phyloP scores from a whole-genome alignment of 176 grass and related monocot species.

The Oryza brachyantha region DNA sequence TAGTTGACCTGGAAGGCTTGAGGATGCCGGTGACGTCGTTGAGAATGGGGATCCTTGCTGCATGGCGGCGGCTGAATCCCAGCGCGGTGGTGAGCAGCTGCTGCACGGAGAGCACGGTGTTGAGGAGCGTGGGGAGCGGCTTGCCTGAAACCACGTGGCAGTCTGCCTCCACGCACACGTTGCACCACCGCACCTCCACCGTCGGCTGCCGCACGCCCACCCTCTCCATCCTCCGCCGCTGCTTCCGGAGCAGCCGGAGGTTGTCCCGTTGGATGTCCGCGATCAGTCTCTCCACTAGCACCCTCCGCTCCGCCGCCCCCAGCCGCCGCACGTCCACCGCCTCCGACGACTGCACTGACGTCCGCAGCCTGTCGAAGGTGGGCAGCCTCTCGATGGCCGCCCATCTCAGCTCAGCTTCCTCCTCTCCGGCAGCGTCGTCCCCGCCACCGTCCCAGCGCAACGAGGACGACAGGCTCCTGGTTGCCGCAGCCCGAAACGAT shows the following conservation, averaged over 20 bases:
- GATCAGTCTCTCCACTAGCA: constrained; percentile 61
- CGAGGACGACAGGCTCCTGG: too few species aligned
- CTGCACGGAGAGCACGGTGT: constrained; percentile 16
- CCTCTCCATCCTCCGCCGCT: constrained; percentile 66
- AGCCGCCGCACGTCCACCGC: constrained; percentile 52
- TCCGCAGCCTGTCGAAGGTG: constrained; percentile 50
- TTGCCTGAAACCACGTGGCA: constrained; percentile 58
- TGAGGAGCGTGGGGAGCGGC: constrained; percentile 56
- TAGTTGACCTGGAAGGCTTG: constrained; percentile 34
- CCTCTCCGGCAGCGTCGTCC: too few species aligned
- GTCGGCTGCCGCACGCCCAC: constrained; percentile 57
- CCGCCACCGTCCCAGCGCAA: too few species aligned
- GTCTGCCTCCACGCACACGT: constrained; percentile 47
- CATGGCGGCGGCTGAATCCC: too few species aligned
- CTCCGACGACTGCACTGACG: constrained; percentile 13
- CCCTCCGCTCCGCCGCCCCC: too few species aligned
- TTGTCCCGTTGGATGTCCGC: constrained; percentile 58
- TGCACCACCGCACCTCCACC: constrained; percentile 56
- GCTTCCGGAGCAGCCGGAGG: constrained; percentile 61
- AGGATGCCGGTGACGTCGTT: constrained; percentile 64
- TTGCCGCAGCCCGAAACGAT: constrained; percentile 24
- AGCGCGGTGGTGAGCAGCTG: constrained; percentile 6
- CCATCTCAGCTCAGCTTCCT: too few species aligned
- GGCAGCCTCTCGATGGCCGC: too few species aligned
- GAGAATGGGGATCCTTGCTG: constrained; percentile 58